A percentile compares a stretch with the other conserved stretches of the same genome.
Conservation (phyloP, 2,329 filamentous ascomycete genomes). For the Colletotrichum truncatum region DNA sequence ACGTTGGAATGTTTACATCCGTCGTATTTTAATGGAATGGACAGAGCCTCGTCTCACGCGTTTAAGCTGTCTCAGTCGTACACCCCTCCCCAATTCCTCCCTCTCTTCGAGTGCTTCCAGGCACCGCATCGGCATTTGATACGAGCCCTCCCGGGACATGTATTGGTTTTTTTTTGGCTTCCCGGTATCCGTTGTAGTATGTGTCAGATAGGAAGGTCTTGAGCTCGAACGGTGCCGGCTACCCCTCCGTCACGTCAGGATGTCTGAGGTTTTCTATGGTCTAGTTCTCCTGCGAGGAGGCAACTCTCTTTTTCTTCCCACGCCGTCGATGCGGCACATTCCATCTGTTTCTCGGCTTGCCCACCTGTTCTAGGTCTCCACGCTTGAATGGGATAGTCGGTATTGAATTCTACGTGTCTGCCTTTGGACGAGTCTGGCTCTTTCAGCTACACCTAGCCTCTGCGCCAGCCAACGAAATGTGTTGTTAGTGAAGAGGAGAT, state of each 20-base stretch:
- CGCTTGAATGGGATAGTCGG: conserved; percentile 8
- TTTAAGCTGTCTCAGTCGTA: not conserved
- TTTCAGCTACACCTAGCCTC: not conserved
- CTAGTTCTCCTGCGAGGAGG: conserved; percentile 3
- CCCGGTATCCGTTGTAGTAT: not conserved
- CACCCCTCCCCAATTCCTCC: not conserved
- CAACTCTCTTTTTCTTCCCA: not conserved
- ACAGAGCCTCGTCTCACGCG: not conserved
- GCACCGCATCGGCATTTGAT: conserved; percentile 11
- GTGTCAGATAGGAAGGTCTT: conserved; percentile 9
- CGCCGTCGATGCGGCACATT: conserved; percentile 8
- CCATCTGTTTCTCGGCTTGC: not conserved
- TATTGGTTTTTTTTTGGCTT: conserved; percentile 7
- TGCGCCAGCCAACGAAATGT: not conserved
- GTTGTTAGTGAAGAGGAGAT: not conserved
- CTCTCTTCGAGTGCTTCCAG: not conserved
- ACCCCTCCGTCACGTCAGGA: not conserved
- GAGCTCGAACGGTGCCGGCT: not conserved
- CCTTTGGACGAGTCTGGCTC: not conserved
- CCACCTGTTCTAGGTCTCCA: not conserved
- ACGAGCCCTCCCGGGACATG: not conserved
- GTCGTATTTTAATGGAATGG: conserved; percentile 25
- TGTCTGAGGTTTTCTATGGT: not conserved
- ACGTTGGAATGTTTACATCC: not conserved
- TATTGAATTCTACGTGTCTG: conserved; percentile 2